A percentile compares a stretch with the other conserved stretches of the same genome.
These are phyloP conservation scores for Cladosporium colombiae DNA, from an alignment of 2,329 filamentous ascomycete species.

Conservation along the genomic window DNA sequence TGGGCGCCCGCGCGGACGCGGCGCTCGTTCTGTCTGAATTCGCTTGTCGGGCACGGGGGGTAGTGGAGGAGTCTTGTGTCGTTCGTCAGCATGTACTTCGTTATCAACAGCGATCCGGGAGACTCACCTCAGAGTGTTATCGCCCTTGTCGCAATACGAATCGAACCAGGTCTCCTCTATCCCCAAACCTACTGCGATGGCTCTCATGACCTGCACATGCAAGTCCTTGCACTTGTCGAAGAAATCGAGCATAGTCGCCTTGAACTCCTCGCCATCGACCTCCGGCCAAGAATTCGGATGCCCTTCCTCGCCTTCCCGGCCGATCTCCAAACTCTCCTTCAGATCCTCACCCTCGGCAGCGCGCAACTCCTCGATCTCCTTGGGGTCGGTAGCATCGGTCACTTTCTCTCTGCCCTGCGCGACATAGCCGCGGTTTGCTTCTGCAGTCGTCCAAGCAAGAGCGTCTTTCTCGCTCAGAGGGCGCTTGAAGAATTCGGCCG, in stretches of 20 bases:
- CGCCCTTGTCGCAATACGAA: constrained; percentile 65
- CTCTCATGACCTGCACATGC: constrained; percentile 71
- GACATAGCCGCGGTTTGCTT: constrained; percentile 52
- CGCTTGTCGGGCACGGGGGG: constrained; percentile 55
- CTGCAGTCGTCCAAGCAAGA: constrained; percentile 61
- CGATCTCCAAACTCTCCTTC: constrained; percentile 65
- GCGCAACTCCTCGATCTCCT: constrained; percentile 58
- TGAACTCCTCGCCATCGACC: constrained; percentile 65
- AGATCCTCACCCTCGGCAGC: constrained; percentile 42
- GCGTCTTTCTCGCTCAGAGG: constrained; percentile 61
- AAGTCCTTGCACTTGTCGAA: constrained; percentile 72
- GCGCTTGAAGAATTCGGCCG: constrained; percentile 68
- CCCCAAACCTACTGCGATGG: constrained; percentile 62
- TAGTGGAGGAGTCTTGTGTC: constrained; percentile 49
- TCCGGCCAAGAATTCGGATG: constrained; percentile 78
- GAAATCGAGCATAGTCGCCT: constrained; percentile 72
- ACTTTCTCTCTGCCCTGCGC: constrained; percentile 66
- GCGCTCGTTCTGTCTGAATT: constrained; percentile 53
- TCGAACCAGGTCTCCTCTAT: constrained; percentile 79
- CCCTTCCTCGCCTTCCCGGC: constrained; percentile 59
- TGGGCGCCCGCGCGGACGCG: constrained; percentile 72
- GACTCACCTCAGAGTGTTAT: constrained; percentile 59
- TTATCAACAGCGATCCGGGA: too few species aligned
- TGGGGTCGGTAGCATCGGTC: constrained; percentile 53
- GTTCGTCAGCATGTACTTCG: neutral